Conservation (phyloP, 1,139 yeast genomes). For the Debaryomyces udenii region DNA sequence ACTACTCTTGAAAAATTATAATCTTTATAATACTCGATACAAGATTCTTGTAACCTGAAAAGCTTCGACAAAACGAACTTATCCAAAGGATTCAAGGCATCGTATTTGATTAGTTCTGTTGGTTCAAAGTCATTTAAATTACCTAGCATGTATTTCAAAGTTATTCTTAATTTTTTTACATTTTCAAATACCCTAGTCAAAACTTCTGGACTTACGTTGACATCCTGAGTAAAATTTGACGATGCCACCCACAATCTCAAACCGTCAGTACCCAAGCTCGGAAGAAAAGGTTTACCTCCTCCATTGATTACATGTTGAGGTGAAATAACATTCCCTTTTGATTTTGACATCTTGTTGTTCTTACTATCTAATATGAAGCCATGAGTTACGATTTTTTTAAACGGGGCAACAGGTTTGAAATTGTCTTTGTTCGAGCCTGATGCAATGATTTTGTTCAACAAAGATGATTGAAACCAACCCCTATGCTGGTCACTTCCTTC, state of each 20-base stretch:
- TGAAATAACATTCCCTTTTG: constrained; percentile 77
- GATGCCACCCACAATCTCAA: constrained; percentile 90
- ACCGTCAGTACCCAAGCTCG: constrained; percentile 89
- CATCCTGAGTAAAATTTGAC: constrained; percentile 81
- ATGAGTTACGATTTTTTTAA: constrained; percentile 77
- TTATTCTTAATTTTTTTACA: constrained; percentile 78
- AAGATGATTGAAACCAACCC: constrained; percentile 97
- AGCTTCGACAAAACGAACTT: constrained; percentile 62
- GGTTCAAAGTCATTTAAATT: constrained; percentile 52
- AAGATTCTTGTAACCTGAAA: constrained; percentile 45
- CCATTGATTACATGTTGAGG: constrained; percentile 75
- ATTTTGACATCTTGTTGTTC: constrained; percentile 92
- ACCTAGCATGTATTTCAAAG: constrained; percentile 80
- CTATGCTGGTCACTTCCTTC: constrained; percentile 98
- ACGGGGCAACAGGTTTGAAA: constrained; percentile 66
- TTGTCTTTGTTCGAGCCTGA: constrained; percentile 33
- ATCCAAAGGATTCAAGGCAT: constrained; percentile 60
- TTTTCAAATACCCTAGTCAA: constrained; percentile 77
- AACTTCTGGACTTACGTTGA: constrained; percentile 72
- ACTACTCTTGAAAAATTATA: constrained; percentile 71
- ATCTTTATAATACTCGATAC: constrained; percentile 50
- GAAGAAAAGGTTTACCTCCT: constrained; percentile 54
- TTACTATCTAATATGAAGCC: constrained; percentile 89
- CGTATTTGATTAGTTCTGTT: constrained; percentile 26
- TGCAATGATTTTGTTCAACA: constrained; percentile 72